phyloP scores from a whole-genome alignment of 768 basidiomycete species.

The Naganishia friedmannii region DNA sequence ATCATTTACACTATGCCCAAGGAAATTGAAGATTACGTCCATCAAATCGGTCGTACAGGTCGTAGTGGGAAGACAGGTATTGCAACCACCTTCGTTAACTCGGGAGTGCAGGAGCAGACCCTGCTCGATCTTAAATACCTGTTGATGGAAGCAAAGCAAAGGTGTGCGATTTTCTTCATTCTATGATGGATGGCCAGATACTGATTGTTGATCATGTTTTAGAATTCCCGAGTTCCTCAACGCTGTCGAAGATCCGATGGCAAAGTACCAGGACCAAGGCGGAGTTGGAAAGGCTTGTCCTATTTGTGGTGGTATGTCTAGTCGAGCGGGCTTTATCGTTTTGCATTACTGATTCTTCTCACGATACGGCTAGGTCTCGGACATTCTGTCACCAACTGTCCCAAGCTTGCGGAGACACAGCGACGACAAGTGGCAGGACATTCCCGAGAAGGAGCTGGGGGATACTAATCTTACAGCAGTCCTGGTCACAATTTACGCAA shows the following conservation, averaged over 20 bases:
- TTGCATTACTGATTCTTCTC: not conserved
- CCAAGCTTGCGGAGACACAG: constrained; percentile 91
- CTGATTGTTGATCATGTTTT: constrained; percentile 17
- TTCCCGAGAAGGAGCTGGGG: constrained; percentile 63
- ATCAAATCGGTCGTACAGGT: constrained; percentile 97
- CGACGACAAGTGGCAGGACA: constrained; percentile 86
- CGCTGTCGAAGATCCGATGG: constrained; percentile 85
- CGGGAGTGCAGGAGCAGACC: constrained; percentile 95
- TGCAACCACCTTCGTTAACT: constrained; percentile 97
- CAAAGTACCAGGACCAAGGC: constrained; percentile 57
- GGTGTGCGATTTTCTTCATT: constrained; percentile 59
- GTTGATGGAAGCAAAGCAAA: constrained; percentile 94
- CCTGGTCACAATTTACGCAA: not conserved
- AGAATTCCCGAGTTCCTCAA: constrained; percentile 91
- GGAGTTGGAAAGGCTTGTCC: constrained; percentile 81
- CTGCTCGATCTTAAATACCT: constrained; percentile 94
- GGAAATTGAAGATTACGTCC: constrained; percentile 99
- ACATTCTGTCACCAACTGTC: constrained; percentile 89
- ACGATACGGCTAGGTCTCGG: constrained; percentile 66
- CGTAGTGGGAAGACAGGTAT: constrained; percentile 98
- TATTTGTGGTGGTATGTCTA: constrained; percentile 72
- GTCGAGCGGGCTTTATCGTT: constrained; percentile 46
- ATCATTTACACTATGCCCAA: constrained; percentile 99
- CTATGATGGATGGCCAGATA: not conserved
- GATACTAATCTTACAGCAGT: constrained; percentile 47